phyloP scores from a whole-genome alignment of 805 yeast genomes.

The Kazachstania psychrophila region DNA sequence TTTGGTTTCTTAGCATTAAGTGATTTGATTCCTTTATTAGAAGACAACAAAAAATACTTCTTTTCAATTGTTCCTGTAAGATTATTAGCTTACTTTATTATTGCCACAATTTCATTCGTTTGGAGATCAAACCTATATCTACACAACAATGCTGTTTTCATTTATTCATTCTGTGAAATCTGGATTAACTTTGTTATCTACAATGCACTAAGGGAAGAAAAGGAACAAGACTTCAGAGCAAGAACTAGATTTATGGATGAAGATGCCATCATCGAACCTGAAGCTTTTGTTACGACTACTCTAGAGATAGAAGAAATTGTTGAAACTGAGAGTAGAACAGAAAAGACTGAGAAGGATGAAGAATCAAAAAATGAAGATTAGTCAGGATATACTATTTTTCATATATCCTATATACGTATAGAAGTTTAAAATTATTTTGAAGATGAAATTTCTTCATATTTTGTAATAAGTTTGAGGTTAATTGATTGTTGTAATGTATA shows the following conservation, averaged over 20 bases:
- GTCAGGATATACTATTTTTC: neutral
- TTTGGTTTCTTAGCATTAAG: constrained; percentile 37
- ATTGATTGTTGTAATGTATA: neutral
- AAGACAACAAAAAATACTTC: constrained; percentile 38
- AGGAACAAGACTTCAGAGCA: constrained; percentile 37
- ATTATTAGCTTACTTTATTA: constrained; percentile 38
- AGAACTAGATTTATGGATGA: constrained; percentile 6
- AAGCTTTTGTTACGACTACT: constrained; percentile 2
- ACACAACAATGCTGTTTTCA: constrained; percentile 56
- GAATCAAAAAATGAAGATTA: neutral
- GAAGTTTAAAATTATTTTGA: too few species aligned
- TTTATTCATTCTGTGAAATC: constrained; percentile 52
- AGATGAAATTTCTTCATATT: too few species aligned
- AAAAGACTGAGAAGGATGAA: neutral
- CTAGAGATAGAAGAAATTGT: constrained; percentile 2
- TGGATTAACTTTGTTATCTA: constrained; percentile 61
- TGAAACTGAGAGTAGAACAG: neutral
- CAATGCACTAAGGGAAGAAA: constrained; percentile 57
- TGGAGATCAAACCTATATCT: constrained; percentile 35
- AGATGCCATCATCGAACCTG: constrained; percentile 6
- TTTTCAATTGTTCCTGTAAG: constrained; percentile 54
- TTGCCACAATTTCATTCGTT: constrained; percentile 43
- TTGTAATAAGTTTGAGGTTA: too few species aligned
- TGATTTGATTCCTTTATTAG: constrained; percentile 54
- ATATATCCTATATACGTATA: too few species aligned